Percentiles rank a stretch among this genome's conserved stretches.
Conservation (phyloP, 768 basidiomycete genomes). For the Phallus indusiatus region DNA sequence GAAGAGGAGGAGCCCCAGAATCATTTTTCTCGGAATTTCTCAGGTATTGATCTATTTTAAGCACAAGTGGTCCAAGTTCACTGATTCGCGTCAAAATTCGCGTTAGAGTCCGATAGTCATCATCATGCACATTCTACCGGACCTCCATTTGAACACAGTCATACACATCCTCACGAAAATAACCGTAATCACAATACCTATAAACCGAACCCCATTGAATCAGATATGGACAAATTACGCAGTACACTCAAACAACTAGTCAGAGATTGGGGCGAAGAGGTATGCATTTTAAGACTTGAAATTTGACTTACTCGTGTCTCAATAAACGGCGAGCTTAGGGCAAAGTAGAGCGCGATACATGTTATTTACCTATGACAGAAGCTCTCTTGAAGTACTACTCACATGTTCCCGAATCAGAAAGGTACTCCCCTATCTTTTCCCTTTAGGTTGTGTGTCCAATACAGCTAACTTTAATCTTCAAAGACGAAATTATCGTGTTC, state of each 20-base stretch:
- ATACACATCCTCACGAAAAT: constrained; percentile 20
- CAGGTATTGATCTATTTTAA: too few species aligned
- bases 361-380: constrained; percentile 75
- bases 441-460: background rate
- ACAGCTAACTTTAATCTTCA: constrained; percentile 12
- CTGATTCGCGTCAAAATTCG: background rate
- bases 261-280: constrained; percentile 86
- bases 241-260: constrained; percentile 91
- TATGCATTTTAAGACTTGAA: constrained; percentile 19
- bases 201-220: constrained; percentile 47
- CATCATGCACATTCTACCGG: constrained; percentile 15
- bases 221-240: constrained; percentile 83
- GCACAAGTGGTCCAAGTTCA: background rate
- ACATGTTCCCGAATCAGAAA: constrained; percentile 41
- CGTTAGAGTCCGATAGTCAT: constrained; percentile 10
- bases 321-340: constrained; percentile 44
- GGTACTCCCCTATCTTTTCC: constrained; percentile 27
- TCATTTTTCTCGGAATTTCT: background rate
- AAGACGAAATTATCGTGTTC: constrained; percentile 52
- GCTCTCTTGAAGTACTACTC: constrained; percentile 60
- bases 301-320: background rate
- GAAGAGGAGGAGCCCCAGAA: constrained; percentile 20
- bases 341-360: constrained; percentile 59
- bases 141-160: constrained; percentile 28
- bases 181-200: constrained; percentile 18